Conservation (phyloP, 2,329 filamentous ascomycete genomes). For the Neobulgaria alba region DNA sequence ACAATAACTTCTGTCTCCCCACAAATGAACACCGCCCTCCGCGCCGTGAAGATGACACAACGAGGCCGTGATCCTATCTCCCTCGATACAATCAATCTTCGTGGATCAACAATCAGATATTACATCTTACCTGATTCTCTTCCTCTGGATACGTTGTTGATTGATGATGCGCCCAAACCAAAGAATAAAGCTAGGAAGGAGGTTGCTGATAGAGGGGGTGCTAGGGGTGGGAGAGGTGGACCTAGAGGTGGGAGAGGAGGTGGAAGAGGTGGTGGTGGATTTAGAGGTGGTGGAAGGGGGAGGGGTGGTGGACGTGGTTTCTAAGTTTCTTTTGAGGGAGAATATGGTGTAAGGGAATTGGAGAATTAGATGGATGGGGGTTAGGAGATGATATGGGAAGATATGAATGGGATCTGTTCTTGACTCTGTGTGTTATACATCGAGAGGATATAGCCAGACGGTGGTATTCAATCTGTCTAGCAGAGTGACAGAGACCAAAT, state of each 20-base stretch:
- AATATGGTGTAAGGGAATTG: too few species aligned
- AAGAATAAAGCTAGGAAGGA: constrained; percentile 99
- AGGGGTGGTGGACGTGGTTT: constrained; percentile 34
- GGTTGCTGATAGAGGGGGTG: constrained; percentile 44
- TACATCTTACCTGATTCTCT: constrained; percentile 94
- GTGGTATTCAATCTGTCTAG: too few species aligned
- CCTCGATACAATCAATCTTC: constrained; percentile 93
- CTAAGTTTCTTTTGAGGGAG: constrained; percentile 18
- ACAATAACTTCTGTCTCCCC: constrained; percentile 95
- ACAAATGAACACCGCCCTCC: constrained; percentile 96
- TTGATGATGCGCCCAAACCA: constrained; percentile 94
- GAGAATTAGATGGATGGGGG: too few species aligned
- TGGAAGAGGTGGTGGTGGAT: constrained; percentile 39
- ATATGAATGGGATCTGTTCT: too few species aligned
- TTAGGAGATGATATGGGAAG: too few species aligned
- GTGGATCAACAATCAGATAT: constrained; percentile 92
- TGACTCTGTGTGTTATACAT: too few species aligned
- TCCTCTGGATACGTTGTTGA: constrained; percentile 86
- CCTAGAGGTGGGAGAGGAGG: constrained; percentile 39
- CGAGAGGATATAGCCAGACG: too few species aligned
- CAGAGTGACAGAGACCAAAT: too few species aligned
- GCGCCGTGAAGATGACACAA: constrained; percentile 92
- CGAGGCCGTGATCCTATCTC: constrained; percentile 80
- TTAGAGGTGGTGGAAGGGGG: constrained; percentile 38
- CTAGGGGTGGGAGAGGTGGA: constrained; percentile 36